Evolutionary conservation across 2,329 filamentous ascomycete species (phyloP).

Genomic region (Curvularia lunata): DNA sequence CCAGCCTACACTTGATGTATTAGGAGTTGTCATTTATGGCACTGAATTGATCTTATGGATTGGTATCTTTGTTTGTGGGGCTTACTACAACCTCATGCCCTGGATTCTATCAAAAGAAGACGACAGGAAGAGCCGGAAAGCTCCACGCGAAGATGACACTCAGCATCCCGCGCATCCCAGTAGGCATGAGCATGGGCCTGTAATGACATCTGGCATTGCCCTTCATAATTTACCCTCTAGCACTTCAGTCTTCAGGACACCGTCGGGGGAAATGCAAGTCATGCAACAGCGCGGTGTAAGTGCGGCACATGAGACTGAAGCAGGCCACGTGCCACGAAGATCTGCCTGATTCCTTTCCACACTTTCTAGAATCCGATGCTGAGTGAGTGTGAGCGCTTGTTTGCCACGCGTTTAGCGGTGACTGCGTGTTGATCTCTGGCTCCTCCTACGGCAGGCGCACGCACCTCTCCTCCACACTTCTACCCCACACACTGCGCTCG

Average conservation of each 20-base stretch:
- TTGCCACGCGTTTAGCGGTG: conserved; percentile 1
- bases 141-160: conserved; percentile 1
- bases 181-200: conserved; percentile 1
- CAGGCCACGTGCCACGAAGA: conserved; percentile 12
- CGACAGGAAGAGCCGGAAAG: conserved; percentile 17
- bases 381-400: neutral
- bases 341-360: conserved; percentile 13
- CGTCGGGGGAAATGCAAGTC: conserved; percentile 50
- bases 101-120: conserved; percentile 56
- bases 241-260: conserved; percentile 68
- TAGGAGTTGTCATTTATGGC: conserved; percentile 71
- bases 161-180: neutral
- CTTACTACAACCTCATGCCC: conserved; percentile 68
- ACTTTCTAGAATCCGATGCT: neutral
- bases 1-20: conserved; percentile 62
- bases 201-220: conserved; percentile 38
- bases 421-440: conserved; percentile 8
- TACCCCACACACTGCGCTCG: conserved; percentile 4
- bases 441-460: conserved; percentile 20
- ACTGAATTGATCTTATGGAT: conserved; percentile 71
- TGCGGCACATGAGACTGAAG: conserved; percentile 11
- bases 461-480: conserved; percentile 15
- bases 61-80: conserved; percentile 69
- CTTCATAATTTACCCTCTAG: conserved; percentile 63
- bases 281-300: conserved; percentile 28